Conservation (phyloP, 495 filamentous ascomycete genomes). For the Xylona heveae region DNA sequence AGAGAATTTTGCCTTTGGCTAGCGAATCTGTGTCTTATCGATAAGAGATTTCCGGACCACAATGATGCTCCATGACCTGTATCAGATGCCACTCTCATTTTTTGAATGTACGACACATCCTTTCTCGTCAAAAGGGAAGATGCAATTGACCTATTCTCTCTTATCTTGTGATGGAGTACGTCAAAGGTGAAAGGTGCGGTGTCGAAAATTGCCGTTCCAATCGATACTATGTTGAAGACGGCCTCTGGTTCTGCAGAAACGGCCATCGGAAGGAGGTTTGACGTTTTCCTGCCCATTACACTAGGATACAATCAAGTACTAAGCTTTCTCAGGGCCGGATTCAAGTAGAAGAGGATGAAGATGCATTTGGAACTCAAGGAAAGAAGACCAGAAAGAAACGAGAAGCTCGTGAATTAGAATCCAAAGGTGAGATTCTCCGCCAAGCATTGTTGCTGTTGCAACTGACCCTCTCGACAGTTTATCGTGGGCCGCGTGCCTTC, state of each 20-base stretch:
- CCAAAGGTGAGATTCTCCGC: slow-evolving; percentile 20
- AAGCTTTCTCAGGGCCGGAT: slow-evolving; percentile 19
- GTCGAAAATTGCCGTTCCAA: slow-evolving; percentile 41
- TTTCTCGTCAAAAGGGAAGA: no score
- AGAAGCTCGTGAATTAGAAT: slow-evolving; percentile 26
- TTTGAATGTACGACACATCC: no score
- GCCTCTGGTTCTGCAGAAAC: slow-evolving; percentile 40
- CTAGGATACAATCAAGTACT: slow-evolving; percentile 14
- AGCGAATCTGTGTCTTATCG: no score
- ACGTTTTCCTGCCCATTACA: slow-evolving; percentile 1
- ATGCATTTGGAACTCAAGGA: slow-evolving; percentile 47
- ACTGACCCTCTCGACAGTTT: slow-evolving; percentile 17
- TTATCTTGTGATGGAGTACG: slow-evolving; percentile 25
- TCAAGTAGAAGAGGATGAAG: slow-evolving; percentile 51
- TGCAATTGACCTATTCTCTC: no score
- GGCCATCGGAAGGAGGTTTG: slow-evolving; percentile 41
- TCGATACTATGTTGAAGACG: slow-evolving; percentile 40
- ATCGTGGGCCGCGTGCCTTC: slow-evolving; percentile 39
- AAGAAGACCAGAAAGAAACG: slow-evolving; percentile 32
- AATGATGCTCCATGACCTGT: no score
- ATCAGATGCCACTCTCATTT: no score
- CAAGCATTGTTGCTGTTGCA: neutral
- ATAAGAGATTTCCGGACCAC: no score
- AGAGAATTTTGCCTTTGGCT: no score
- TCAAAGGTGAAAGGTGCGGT: slow-evolving; percentile 33